A percentile compares a stretch with the other conserved stretches of the same genome.
These are phyloP conservation scores for Aplosporella prunicola DNA, from an alignment of 2,329 filamentous ascomycete species.

Conservation along the genomic window DNA sequence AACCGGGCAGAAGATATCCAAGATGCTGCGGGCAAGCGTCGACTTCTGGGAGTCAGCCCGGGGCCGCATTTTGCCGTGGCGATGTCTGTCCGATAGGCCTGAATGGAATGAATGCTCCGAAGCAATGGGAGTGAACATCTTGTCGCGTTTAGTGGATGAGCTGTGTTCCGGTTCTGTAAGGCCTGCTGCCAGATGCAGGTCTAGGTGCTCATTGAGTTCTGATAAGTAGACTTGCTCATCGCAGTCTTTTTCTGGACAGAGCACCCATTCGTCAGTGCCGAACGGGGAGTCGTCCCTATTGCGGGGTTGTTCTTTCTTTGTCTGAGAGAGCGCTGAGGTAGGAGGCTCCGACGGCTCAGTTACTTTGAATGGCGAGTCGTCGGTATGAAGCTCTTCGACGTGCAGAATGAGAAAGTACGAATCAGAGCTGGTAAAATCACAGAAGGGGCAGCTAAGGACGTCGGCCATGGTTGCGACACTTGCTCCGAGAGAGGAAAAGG, in stretches of 20 bases:
- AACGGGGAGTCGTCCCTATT: conserved; percentile 11
- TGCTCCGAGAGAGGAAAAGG: too few species aligned
- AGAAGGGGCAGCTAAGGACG: conserved; percentile 7
- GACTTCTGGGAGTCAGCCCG: conserved; percentile 23
- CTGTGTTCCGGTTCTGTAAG: conserved; percentile 20
- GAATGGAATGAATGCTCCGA: conserved; percentile 17
- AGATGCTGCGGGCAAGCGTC: conserved; percentile 25
- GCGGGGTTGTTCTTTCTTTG: neutral
- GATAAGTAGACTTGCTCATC: conserved; percentile 32
- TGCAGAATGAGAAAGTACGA: conserved; percentile 29
- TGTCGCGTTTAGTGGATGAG: conserved; percentile 18
- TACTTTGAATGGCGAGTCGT: conserved; percentile 28
- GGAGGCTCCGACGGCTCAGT: conserved; percentile 14
- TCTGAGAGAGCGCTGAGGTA: neutral
- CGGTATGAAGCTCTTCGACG: conserved; percentile 31
- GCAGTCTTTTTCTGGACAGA: conserved; percentile 35
- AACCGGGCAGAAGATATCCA: conserved; percentile 25
- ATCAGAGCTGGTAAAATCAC: neutral
- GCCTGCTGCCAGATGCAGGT: conserved; percentile 33
- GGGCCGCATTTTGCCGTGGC: conserved; percentile 10
- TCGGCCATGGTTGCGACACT: conserved; percentile 5
- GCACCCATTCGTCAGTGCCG: conserved; percentile 17
- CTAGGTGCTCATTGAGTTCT: conserved; percentile 39
- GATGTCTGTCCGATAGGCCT: conserved; percentile 7
- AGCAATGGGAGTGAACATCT: conserved; percentile 19